Percentiles rank a stretch among this genome's conserved stretches.
phyloP scores from a whole-genome alignment of 345 rosid genomes.

The Eutrema heterophyllum region DNA sequence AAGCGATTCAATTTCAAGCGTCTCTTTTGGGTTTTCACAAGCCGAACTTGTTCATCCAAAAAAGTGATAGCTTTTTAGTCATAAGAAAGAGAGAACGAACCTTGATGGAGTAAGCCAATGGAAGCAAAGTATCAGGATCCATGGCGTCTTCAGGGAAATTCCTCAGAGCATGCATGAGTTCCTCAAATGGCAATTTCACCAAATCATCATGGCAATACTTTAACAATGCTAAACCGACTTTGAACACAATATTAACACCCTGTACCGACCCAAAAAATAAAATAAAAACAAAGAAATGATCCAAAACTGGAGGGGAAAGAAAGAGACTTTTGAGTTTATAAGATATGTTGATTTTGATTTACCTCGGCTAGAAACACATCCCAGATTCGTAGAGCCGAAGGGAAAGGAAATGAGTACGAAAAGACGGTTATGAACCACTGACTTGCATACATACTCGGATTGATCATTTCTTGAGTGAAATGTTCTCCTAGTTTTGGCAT shows the following conservation, averaged over 20 bases:
- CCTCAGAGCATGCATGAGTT: conserved; percentile 84
- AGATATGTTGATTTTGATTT: conserved; percentile 7
- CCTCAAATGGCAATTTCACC: conserved; percentile 90
- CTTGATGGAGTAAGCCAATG: conserved; percentile 91
- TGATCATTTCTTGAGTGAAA: conserved; percentile 82
- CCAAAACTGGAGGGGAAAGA: neutral
- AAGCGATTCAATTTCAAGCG: neutral
- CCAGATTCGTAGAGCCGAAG: conserved; percentile 92
- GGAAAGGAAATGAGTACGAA: conserved; percentile 91
- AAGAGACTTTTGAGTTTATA: neutral
- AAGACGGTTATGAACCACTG: conserved; percentile 99
- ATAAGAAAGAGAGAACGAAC: conserved; percentile 42
- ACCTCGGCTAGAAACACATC: conserved; percentile 97
- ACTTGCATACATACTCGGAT: conserved; percentile 98
- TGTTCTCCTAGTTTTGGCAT: conserved; percentile 94
- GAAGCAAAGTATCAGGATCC: conserved; percentile 85
- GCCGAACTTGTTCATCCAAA: neutral
- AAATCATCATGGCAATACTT: conserved; percentile 89
- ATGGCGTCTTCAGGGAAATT: conserved; percentile 90
- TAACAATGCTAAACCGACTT: conserved; percentile 88
- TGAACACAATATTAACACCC: conserved; percentile 96
- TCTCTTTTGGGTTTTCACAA: neutral
- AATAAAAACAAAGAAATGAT: neutral
- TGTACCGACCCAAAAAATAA: neutral
- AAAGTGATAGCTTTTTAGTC: neutral